Evolutionary conservation across 805 yeast species (phyloP).

Genomic region (Kodamaea lidongshanica): DNA sequence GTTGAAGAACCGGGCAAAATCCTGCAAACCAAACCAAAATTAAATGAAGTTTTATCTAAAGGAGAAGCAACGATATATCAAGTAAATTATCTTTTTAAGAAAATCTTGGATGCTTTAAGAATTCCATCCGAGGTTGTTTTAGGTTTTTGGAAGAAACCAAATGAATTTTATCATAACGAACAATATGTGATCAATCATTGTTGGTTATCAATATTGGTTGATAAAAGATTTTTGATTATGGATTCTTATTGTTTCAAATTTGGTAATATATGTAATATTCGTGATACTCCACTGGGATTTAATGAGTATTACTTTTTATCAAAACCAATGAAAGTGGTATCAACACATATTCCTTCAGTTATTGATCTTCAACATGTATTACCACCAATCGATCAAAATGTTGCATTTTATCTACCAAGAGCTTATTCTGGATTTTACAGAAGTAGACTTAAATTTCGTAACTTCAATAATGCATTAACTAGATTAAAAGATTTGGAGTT

Average conservation of each 20-base stretch:
- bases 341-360: slow-evolving; percentile 80
- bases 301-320: slow-evolving; percentile 70
- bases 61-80: slow-evolving; percentile 63
- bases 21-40: slow-evolving; percentile 34
- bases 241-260: slow-evolving; percentile 46
- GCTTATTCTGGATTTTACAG: slow-evolving; percentile 75
- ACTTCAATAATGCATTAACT: slow-evolving; percentile 72
- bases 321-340: slow-evolving; percentile 67
- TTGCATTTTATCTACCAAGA: slow-evolving; percentile 77
- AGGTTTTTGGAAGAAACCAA: slow-evolving; percentile 82
- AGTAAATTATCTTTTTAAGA: slow-evolving; percentile 68
- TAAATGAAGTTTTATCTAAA: slow-evolving; percentile 37
- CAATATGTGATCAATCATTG: slow-evolving; percentile 67
- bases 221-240: slow-evolving; percentile 72
- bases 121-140: slow-evolving; percentile 70
- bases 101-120: slow-evolving; percentile 63
- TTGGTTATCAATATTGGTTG: slow-evolving; percentile 77
- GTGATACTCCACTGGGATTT: slow-evolving; percentile 13
- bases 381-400: slow-evolving; percentile 75
- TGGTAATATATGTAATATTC: slow-evolving; percentile 28
- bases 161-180: slow-evolving; percentile 46
- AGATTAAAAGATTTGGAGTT: slow-evolving; percentile 69
- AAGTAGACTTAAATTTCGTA: slow-evolving; percentile 49
- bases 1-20: slow-evolving; percentile 34
- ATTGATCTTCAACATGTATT: slow-evolving; percentile 77